Base-by-base conservation (phyloP, 495 filamentous ascomycete species). In the Penicillium riverlandense region DNA sequence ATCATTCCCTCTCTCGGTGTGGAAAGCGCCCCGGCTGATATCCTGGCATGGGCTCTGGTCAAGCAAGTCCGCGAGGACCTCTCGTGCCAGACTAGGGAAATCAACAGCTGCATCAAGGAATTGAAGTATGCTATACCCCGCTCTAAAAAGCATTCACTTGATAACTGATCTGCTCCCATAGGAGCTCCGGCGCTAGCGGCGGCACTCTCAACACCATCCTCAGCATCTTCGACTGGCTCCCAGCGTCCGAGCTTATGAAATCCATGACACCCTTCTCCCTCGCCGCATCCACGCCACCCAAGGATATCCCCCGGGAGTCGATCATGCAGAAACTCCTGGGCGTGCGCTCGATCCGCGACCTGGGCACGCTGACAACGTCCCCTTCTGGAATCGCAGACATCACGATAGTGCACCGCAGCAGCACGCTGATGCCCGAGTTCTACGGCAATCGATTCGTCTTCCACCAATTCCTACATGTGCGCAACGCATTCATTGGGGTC, bases 1-100 rank as follows among this genome's bases (percentile, higher is more conserved):
- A 85, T 96, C 45, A 89, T 98, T 41, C 86, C 88, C 8, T 84
- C 88, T 53, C 80, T 83, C 52, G 92, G 86, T 11, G 66, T 96
- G 38, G 92, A 98, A 57, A 90, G 86, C 32, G 88, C 83, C 1
- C 88, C 88, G 0, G 73, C 89, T 0, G 92, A 98, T 63, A 69
- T 96, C 14, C 60, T 90, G 31, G 72, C 87, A 29, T 95, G 77
- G 70, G 65, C 77, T 2, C 67, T 95, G 8, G 80, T 84, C 30
- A 74, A 75, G 16, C 61, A 74, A 36, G 74, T 92, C 40, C 79
- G 80, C 8, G 71, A 82, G 35, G 70, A 78, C 28, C 58, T 85
- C 16, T 64, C 67, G 1, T 67, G 70, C 9, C 68, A 72, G 7
- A 83, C 80, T 1, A 59, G 57, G 22, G 77, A 84, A 38, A 77